phyloP scores from a whole-genome alignment of 805 yeast species.

The Sugiyamaella qingdaonensis region DNA sequence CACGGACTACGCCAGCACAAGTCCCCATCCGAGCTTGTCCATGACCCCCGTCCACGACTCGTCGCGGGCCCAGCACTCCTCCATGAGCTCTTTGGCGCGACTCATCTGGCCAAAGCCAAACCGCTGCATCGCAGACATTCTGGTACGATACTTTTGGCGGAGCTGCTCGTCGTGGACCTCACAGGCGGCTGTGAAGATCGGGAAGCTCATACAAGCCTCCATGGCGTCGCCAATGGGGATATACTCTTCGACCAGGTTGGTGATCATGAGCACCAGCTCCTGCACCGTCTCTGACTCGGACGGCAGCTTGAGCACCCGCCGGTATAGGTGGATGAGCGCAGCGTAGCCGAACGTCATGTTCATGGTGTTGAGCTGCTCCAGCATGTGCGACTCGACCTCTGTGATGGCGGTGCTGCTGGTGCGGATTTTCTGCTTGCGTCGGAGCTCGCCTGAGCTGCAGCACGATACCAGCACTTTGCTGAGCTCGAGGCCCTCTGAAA shows the following conservation, averaged over 20 bases:
- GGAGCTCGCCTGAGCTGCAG: constrained; percentile 20
- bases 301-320: constrained; percentile 51
- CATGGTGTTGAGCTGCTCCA: constrained; percentile 39
- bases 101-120: constrained; percentile 43
- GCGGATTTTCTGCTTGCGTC: constrained; percentile 9
- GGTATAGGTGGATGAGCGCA: constrained; percentile 52
- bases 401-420: not conserved
- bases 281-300: constrained; percentile 45
- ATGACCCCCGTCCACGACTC: constrained; percentile 51
- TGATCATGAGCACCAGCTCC: constrained; percentile 42
- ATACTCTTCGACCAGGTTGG: constrained; percentile 34
- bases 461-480: constrained; percentile 32
- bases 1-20: constrained; percentile 45
- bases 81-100: constrained; percentile 47
- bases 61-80: constrained; percentile 50
- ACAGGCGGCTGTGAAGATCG: constrained; percentile 56
- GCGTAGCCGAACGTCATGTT: constrained; percentile 49
- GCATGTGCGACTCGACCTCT: constrained; percentile 16
- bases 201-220: constrained; percentile 53
- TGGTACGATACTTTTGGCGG: constrained; percentile 36
- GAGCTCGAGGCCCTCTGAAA: constrained; percentile 41
- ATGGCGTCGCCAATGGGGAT: constrained; percentile 47
- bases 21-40: constrained; percentile 38
- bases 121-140: constrained; percentile 41
- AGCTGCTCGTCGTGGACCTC: constrained; percentile 42